A percentile compares a stretch with the other conserved stretches of the same genome.
These are phyloP conservation scores for Oryza glaberrima DNA, from an alignment of 176 grass and related monocot genomes.

Conservation along the genomic window DNA sequence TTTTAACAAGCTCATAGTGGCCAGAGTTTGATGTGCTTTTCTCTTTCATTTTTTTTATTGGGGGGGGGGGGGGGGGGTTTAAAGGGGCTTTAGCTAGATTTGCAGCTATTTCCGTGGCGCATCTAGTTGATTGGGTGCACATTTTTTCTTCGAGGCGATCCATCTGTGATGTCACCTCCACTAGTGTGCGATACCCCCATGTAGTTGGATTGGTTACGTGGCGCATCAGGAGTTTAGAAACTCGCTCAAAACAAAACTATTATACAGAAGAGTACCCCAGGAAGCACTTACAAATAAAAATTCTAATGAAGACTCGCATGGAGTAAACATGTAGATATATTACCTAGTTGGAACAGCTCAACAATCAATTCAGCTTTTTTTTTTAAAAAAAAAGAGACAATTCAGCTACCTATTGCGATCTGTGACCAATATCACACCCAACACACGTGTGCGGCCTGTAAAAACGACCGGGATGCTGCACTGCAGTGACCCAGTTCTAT, in stretches of 20 bases:
- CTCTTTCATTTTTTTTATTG: neutral
- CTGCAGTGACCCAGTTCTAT: neutral
- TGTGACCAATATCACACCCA: neutral
- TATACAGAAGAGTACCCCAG: neutral
- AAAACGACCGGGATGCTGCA: neutral
- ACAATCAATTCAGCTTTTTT: neutral
- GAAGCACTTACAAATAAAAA: neutral
- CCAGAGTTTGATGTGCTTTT: too few relatives aligned
- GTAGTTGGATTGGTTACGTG: neutral
- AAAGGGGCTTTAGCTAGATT: slow-evolving; percentile 24
- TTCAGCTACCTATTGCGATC: neutral
- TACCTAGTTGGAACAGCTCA: neutral
- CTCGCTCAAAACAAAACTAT: neutral
- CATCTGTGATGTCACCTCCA: neutral
- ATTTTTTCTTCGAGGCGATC: slow-evolving; percentile 1
- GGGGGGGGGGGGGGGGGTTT: too few relatives aligned
- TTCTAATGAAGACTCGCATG: neutral
- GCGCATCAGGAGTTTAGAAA: neutral
- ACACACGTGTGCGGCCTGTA: neutral
- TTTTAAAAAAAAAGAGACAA: too few relatives aligned
- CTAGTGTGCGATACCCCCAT: neutral
- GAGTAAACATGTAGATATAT: neutral
- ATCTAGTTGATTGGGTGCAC: neutral
- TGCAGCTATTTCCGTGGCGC: slow-evolving; percentile 10
- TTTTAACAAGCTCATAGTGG: neutral